These are phyloP conservation scores for Penicillium lividum DNA, from an alignment of 495 filamentous ascomycete species.

Conservation along the genomic window DNA sequence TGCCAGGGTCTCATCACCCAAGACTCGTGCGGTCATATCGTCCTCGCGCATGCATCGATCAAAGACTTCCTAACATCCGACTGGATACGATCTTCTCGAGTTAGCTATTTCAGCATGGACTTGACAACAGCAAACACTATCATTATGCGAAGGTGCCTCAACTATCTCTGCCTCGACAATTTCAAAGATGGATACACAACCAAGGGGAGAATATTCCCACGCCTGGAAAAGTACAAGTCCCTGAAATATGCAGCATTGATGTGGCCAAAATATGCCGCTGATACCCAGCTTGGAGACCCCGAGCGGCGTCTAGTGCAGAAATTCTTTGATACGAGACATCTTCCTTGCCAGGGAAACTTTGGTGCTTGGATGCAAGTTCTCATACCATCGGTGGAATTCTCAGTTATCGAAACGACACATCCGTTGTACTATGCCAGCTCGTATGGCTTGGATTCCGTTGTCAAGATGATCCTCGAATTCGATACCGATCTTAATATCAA, in stretches of 20 bases:
- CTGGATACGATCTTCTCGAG: conserved; percentile 22
- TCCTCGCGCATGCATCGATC: conserved; percentile 24
- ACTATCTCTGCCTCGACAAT: conserved; percentile 26
- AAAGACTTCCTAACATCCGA: conserved; percentile 26
- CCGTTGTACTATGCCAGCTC: conserved; percentile 30
- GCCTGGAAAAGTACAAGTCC: conserved; percentile 3
- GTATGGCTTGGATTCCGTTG: conserved; percentile 24
- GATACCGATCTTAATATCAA: conserved; percentile 22
- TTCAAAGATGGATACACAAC: conserved; percentile 17
- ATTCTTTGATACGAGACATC: conserved; percentile 17
- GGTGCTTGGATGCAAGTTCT: conserved; percentile 23
- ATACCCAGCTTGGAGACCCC: conserved; percentile 3
- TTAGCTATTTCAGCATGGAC: conserved; percentile 22
- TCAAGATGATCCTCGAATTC: conserved; percentile 21
- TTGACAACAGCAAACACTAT: conserved; percentile 14
- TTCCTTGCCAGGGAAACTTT: conserved; percentile 22
- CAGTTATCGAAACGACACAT: conserved; percentile 20
- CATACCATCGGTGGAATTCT: not conserved
- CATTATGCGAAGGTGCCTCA: conserved; percentile 23
- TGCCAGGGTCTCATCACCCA: conserved; percentile 25
- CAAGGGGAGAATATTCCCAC: not conserved
- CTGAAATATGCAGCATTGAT: conserved; percentile 20
- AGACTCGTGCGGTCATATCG: conserved; percentile 15
- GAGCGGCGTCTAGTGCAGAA: conserved; percentile 15
- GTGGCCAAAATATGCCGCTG: conserved; percentile 19